These are phyloP conservation scores for Paramecium tetraurelia DNA, from an alignment of 73 alveolate genomes.

Conservation along the genomic window DNA sequence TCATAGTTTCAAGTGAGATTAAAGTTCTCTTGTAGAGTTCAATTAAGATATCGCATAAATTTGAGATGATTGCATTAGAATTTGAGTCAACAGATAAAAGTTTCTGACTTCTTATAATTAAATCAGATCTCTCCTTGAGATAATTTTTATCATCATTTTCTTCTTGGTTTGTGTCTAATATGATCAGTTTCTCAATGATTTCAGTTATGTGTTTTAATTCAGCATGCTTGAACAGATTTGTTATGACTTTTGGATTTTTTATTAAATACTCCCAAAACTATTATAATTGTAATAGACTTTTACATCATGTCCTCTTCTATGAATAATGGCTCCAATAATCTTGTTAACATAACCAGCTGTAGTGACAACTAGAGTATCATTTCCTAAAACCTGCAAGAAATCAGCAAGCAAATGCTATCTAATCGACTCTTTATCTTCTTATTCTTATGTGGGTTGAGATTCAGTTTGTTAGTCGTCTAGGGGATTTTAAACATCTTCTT, in stretches of 20 bases:
- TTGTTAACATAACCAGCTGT: conserved; percentile 23
- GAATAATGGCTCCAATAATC: not conserved
- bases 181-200: not conserved
- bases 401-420: not conserved
- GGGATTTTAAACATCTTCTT: not conserved
- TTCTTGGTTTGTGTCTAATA: not conserved
- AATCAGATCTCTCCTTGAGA: not conserved
- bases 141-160: not conserved
- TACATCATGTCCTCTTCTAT: conserved; percentile 36
- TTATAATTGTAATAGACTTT: not conserved
- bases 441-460: not conserved
- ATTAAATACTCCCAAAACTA: not conserved
- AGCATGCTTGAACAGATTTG: not conserved
- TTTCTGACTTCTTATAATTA: not conserved
- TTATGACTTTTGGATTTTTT: not conserved
- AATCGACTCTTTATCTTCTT: not conserved
- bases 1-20: not conserved
- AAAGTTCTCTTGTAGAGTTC: not conserved
- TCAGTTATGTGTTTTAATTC: not conserved
- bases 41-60: not conserved
- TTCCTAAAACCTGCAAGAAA: not conserved
- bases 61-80: not conserved
- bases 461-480: not conserved
- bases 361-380: not conserved
- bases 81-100: not conserved